Base-by-base conservation (phyloP, 1,139 yeast genomes). In the Scheffersomyces quercinus region DNA sequence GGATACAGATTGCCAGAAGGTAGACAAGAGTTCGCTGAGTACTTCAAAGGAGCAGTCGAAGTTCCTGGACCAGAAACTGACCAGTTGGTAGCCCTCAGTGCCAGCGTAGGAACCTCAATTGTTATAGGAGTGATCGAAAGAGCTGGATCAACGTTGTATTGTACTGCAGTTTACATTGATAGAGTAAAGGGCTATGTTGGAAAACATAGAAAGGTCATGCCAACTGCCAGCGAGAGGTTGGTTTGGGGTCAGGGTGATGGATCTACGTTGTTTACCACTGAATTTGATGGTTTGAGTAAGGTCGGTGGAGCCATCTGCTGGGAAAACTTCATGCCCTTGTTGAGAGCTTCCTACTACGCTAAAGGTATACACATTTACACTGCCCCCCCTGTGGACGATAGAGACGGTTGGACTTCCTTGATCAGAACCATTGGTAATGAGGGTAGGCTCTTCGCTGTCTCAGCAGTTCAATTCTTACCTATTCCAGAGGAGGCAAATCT, bases 211-310 rank as follows among this genome's bases (percentile, higher is more conserved):
- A 70, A 70, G 48, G 51, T 68, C 45, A 53, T 65, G 54, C 75
- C 75, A 28, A 69, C 75, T 3, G 74, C 67, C 11, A 52, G 64
- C 26, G 75, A 70, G 50, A 58, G 73, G 36, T 53, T 70, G 31
- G 53, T 69, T 7, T 70, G 75, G 74, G 73, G 72, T 3, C 62
- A 62, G 37, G 75, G 75, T 28, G 75, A 69, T 42, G 76, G 76
- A 2, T 66, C 72, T 5, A 68, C 73, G 2, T 48, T 70, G 36
- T 62, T 65, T 7, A 64, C 62, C 3, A 60, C 65, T 15, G 58
- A 64, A 9, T 51, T 61, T 20, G 44, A 51, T 2, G 36, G 37
- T 3, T 61, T 58, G 7, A 73, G 74, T 11, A 59, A 57, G 36
- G 48, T 69, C 12, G 74, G 74, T 24, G 75, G 71, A 16, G 73